Base-by-base conservation (phyloP, 1,284 basidiomycete species). In the Lentinus polychrous region DNA sequence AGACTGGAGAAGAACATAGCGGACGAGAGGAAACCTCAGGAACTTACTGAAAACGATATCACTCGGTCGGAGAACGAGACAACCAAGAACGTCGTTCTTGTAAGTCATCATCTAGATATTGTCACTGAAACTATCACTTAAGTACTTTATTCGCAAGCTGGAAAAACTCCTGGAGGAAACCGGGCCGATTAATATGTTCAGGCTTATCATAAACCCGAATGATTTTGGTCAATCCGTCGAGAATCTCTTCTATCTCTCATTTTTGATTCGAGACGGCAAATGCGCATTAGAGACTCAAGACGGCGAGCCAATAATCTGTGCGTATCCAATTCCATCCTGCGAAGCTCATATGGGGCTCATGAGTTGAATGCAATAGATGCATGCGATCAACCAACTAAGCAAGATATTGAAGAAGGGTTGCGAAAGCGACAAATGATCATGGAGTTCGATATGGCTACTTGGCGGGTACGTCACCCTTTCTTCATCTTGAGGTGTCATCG, bases 181-280 rank as follows among this genome's bases (percentile, higher is more conserved):
- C 1, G 74, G 68, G 2, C 65, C 68, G 6, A 74, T 89, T 43
- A 91, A 93, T 62, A 59, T 95, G 17, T 94, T 95, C 71, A 68
- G 73, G 52, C 89, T 96, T 59, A 77, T 94, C 42, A 71, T 94
- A 52, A 94, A 96, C 59, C 93, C 93, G 6, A 65, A 83, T 31
- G 86, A 91, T 57, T 96, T 92, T 60, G 84, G 85, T 0, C 93
- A 96, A 63, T 91, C 91, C 0, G 89, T 96, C 17, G 93, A 96
- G 66, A 96, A 96, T 61, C 72, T 95, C 17, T 96, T 96, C 64
- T 91, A 95, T 59, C 74, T 95, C 1, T 93, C 92, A 0, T 96
- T 96, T 66, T 72, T 94, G 46, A 86, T 96, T 43, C 76, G 88
- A 40, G 91, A 95, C 57, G 89, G 86, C 11, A 81, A 80, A 59